These are phyloP conservation scores for Melampsora americana DNA, from an alignment of 1,284 basidiomycete genomes.

Conservation along the genomic window DNA sequence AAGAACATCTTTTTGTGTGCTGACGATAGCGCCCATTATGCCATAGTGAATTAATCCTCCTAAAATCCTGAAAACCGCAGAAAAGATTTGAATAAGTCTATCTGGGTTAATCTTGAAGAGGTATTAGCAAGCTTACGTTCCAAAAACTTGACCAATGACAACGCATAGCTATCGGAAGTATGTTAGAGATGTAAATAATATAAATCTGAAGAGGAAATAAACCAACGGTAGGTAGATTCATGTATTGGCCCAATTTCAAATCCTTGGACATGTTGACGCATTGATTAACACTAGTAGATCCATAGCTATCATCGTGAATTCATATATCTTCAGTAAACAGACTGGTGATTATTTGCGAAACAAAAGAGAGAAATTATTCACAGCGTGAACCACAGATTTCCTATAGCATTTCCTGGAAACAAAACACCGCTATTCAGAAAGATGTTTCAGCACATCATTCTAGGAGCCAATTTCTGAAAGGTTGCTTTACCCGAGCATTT, in stretches of 20 bases:
- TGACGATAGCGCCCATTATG: slow-evolving; percentile 28
- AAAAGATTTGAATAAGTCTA: not conserved
- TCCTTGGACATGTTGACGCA: slow-evolving; percentile 29
- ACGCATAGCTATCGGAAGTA: slow-evolving; percentile 14
- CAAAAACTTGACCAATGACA: slow-evolving; percentile 30
- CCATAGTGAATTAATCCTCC: slow-evolving; percentile 29
- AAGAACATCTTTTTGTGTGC: slow-evolving; percentile 37
- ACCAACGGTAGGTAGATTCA: slow-evolving; percentile 31
- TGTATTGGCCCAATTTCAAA: slow-evolving; percentile 39
- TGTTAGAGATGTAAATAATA: not conserved
- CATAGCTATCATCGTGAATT: slow-evolving; percentile 9
- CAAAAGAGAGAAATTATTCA: slow-evolving; percentile 3
- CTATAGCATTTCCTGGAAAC: slow-evolving; percentile 41
- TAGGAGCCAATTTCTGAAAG: not conserved
- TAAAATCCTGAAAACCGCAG: slow-evolving; percentile 9
- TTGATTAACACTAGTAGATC: slow-evolving; percentile 16
- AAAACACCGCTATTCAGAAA: slow-evolving; percentile 21
- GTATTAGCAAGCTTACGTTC: slow-evolving; percentile 23
- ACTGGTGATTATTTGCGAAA: too few species aligned
- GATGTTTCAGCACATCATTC: not conserved
- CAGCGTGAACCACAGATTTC: slow-evolving; percentile 38
- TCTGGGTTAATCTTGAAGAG: too few species aligned
- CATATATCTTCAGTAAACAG: not conserved
- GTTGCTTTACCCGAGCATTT: slow-evolving; percentile 32
- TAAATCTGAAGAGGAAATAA: not conserved